These are phyloP conservation scores for Carex littledalei DNA, from an alignment of 176 grass and related monocot species.

Conservation along the genomic window DNA sequence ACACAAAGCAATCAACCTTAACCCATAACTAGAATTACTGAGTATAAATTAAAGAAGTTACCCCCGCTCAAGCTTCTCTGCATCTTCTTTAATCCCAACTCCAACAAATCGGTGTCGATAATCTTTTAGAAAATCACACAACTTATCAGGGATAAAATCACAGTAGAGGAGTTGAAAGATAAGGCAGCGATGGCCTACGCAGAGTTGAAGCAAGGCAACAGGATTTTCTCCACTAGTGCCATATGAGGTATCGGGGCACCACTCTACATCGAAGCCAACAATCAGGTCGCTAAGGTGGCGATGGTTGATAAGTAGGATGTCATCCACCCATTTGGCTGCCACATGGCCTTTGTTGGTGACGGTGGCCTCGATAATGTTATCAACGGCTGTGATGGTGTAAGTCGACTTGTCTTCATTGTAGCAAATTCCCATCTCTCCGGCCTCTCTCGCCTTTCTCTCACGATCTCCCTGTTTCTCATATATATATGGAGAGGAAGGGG, in stretches of 20 bases:
- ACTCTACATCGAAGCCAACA: conserved; percentile 39
- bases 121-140: conserved; percentile 23
- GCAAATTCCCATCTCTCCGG: background rate
- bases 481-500: background rate
- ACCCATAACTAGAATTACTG: too few species aligned
- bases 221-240: background rate
- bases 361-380: background rate
- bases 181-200: conserved; percentile 40
- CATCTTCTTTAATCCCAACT: conserved; percentile 22
- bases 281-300: conserved; percentile 13
- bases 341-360: conserved; percentile 15
- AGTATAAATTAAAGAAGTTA: background rate
- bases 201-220: conserved; percentile 47
- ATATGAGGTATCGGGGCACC: background rate
- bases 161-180: conserved; percentile 47
- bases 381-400: conserved; percentile 2
- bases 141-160: conserved; percentile 20
- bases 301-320: conserved; percentile 18
- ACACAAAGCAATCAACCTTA: too few species aligned
- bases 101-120: conserved; percentile 31
- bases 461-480: background rate
- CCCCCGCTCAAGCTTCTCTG: background rate
- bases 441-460: background rate
- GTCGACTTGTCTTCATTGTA: background rate
- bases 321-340: background rate